Conservation (phyloP, 306 rosid genomes). For the Vachellia pachyceras region DNA sequence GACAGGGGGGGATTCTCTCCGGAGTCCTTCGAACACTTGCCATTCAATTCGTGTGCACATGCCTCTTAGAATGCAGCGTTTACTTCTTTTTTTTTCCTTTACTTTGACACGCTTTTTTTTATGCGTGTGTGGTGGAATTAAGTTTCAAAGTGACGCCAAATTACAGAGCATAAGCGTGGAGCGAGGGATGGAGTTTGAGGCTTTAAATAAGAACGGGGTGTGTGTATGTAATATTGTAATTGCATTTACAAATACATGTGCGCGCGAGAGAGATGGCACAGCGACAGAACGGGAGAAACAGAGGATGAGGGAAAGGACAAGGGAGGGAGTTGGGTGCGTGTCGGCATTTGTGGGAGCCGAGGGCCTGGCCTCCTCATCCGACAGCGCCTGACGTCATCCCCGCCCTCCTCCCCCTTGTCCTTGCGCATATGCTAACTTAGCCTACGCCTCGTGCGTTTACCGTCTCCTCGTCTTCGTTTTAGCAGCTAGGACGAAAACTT, state of each 20-base stretch:
- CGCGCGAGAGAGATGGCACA: background rate
- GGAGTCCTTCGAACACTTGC: conserved; percentile 44
- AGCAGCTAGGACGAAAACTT: no score
- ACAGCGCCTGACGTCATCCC: conserved; percentile 34
- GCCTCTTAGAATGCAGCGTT: background rate
- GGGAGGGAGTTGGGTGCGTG: conserved; percentile 14
- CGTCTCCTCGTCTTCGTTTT: background rate
- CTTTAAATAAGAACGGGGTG: no score
- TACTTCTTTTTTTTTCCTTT: conserved; percentile 40
- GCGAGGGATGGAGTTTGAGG: background rate
- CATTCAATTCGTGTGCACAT: conserved; percentile 21
- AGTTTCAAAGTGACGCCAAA: background rate
- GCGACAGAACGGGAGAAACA: background rate
- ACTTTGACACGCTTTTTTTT: conserved; percentile 6
- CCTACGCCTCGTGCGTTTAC: background rate
- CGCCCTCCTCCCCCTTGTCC: background rate
- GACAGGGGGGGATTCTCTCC: conserved; percentile 51
- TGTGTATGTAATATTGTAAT: no score
- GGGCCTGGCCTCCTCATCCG: conserved; percentile 56
- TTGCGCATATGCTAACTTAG: background rate
- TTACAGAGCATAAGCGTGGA: no score
- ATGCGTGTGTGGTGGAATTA: no score
- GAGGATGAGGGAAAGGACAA: conserved; percentile 37
- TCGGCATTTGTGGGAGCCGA: conserved; percentile 62
- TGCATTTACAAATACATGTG: no score